A percentile compares a stretch with the other conserved stretches of the same genome.
These are phyloP conservation scores for Penicillium desertorum DNA, from an alignment of 495 filamentous ascomycete genomes.

Conservation along the genomic window DNA sequence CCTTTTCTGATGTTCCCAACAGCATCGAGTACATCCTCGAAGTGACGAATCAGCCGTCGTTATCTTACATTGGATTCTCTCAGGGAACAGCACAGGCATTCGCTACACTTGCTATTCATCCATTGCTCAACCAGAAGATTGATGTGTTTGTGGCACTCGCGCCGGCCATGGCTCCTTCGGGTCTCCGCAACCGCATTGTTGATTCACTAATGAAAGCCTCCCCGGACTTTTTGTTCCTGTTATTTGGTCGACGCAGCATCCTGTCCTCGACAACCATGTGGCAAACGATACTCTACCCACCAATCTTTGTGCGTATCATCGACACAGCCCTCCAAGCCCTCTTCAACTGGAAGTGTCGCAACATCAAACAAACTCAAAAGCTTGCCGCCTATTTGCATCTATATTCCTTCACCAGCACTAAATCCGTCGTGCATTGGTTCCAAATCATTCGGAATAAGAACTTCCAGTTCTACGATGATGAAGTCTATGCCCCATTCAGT, in stretches of 20 bases:
- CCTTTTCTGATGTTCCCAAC: conserved; percentile 95
- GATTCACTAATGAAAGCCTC: conserved; percentile 92
- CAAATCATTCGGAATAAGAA: conserved; percentile 93
- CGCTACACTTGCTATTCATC: conserved; percentile 90
- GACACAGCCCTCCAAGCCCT: conserved; percentile 78
- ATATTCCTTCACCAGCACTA: conserved; percentile 94
- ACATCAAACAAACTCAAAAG: conserved; percentile 86
- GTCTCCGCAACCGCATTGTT: conserved; percentile 83
- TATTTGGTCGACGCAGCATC: conserved; percentile 93
- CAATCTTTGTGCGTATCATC: conserved; percentile 86
- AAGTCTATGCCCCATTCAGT: conserved; percentile 66
- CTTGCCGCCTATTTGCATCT: conserved; percentile 95
- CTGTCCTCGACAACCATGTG: conserved; percentile 94
- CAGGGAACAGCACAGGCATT: conserved; percentile 97
- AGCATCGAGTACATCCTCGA: conserved; percentile 88
- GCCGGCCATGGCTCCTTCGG: conserved; percentile 92
- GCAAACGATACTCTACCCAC: conserved; percentile 93
- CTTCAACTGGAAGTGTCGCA: conserved; percentile 86
- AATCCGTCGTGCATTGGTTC: conserved; percentile 97
- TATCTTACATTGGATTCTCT: conserved; percentile 95
- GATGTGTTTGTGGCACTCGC: conserved; percentile 98
- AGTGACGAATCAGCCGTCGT: conserved; percentile 76
- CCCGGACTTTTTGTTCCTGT: conserved; percentile 86
- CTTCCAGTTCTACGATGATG: conserved; percentile 99
- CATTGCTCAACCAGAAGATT: conserved; percentile 85